These are phyloP conservation scores for Lasiosphaeria hispida DNA, from an alignment of 495 filamentous ascomycete species.

Conservation along the genomic window DNA sequence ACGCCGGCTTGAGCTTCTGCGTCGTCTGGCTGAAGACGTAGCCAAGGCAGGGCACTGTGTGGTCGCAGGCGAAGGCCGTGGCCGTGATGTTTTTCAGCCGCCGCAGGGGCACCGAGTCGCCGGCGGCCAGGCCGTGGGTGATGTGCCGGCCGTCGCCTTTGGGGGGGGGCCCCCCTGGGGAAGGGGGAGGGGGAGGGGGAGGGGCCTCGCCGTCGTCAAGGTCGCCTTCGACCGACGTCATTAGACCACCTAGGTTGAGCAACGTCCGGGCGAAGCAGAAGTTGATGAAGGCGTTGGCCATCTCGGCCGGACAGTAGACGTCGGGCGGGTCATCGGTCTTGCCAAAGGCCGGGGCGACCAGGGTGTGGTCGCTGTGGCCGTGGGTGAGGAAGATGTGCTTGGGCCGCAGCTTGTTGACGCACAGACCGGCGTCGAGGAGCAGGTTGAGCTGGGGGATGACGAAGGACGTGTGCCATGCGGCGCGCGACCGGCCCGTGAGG, in stretches of 20 bases:
- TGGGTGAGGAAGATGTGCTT: conserved; percentile 45
- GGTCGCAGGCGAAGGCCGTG: conserved; percentile 34
- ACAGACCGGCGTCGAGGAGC: conserved; percentile 38
- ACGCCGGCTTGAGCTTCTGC: conserved; percentile 27
- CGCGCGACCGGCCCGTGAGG: conserved; percentile 38
- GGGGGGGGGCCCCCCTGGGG: background rate
- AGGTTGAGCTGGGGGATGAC: conserved; percentile 39
- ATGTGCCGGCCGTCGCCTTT: conserved; percentile 22
- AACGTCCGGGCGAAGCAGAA: conserved; percentile 30
- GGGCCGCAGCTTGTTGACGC: conserved; percentile 35
- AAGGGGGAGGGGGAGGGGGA: background rate
- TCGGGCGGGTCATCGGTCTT: conserved; percentile 34
- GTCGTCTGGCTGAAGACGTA: conserved; percentile 36
- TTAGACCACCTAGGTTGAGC: conserved; percentile 28
- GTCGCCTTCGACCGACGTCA: conserved; percentile 9
- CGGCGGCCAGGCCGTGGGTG: conserved; percentile 24
- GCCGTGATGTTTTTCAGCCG: conserved; percentile 27
- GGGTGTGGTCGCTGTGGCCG: conserved; percentile 41
- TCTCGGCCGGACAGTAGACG: conserved; percentile 34
- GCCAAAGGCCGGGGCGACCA: conserved; percentile 32
- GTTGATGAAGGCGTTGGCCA: conserved; percentile 26
- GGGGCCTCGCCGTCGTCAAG: background rate
- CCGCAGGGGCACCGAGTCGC: conserved; percentile 24
- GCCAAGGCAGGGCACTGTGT: conserved; percentile 37
- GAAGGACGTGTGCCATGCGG: conserved; percentile 45